Evolutionary conservation across 495 filamentous ascomycete species (phyloP), one percentile per base, ranked within the genome.

Genomic region (Bacidia rubella): DNA sequence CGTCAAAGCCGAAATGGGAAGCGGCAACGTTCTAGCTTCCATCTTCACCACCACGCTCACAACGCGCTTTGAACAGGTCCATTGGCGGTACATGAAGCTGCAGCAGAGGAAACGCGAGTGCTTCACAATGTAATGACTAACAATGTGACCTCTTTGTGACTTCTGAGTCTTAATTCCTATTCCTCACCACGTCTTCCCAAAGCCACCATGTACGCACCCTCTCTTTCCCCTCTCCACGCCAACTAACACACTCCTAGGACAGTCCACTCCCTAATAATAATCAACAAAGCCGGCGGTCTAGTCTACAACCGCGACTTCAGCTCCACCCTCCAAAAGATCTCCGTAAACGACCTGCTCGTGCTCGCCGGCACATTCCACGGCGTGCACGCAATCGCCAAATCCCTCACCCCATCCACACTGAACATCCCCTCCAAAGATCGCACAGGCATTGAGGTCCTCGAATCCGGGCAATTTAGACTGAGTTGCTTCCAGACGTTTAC

Each of bases 361-460:
- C 82, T 98, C n/a, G 92, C 92, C 0, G 92, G 92, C 25, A 97
- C 92, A 40, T 98, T 98, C 68, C 92, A 98, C 66, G 92, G 92
- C 81, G 85, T 96, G 60, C 90, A 96, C 66, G 90, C 90, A 54
- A 95, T 96, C 61, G 87, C 87, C 9, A 81, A 86, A 47, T 79
- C 85, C 24, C 80, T 94, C 24, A 80, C 80, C 41, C 85, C 86
- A 17, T 72, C 65, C 54, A 56, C 66, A 56, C 65, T 62, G 59
- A 60, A 62, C 62, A 48, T 63, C 53, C 48, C 56, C 19, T 55
- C 65, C 44, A 60, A 67, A 41, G 58, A 52, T 58, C 70, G 55
- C 10, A 74, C 83, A 0, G 92, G 92, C 12, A 74, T 98, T 44
- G 92, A 98, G 66, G 80, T 89, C 42, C 78, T 98, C 40, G 92